These are phyloP conservation scores for Macadamia integrifolia DNA, from an alignment of 164 flowering plant genomes.

Conservation along the genomic window DNA sequence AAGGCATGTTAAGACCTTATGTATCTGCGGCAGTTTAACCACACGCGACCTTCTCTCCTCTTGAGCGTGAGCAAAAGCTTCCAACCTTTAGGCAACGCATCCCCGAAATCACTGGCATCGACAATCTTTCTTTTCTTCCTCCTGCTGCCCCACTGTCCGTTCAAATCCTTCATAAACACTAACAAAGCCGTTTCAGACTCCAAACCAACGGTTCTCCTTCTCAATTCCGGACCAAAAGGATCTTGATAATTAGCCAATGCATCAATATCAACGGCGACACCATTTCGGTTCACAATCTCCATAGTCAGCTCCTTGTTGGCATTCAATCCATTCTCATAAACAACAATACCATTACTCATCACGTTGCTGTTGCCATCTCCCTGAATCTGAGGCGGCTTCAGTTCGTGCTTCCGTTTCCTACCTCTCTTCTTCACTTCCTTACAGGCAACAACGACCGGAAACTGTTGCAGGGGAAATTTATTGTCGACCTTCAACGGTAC, in stretches of 20 bases:
- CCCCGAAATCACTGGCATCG: constrained; percentile 57
- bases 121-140: constrained; percentile 79
- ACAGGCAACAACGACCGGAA: background rate
- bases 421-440: constrained; percentile 4
- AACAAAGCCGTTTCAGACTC: constrained; percentile 41
- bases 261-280: constrained; percentile 40
- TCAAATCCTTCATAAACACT: constrained; percentile 46
- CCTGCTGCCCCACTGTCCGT: constrained; percentile 65
- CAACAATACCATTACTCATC: background rate
- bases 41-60: constrained; percentile 49
- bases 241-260: constrained; percentile 41
- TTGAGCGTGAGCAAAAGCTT: constrained; percentile 55
- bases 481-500: background rate
- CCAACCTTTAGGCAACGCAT: constrained; percentile 66
- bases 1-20: constrained; percentile 49
- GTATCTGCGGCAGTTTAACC: constrained; percentile 56
- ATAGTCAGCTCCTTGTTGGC: constrained; percentile 18
- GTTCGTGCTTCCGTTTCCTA: constrained; percentile 7
- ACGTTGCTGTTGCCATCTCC: background rate
- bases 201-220: constrained; percentile 51
- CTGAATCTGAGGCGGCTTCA: background rate
- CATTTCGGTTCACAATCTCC: constrained; percentile 38
- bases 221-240: constrained; percentile 48
- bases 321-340: constrained; percentile 2
- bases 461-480: background rate